These are phyloP conservation scores for Amanita thiersii DNA, from an alignment of 768 basidiomycete genomes.

Conservation along the genomic window DNA sequence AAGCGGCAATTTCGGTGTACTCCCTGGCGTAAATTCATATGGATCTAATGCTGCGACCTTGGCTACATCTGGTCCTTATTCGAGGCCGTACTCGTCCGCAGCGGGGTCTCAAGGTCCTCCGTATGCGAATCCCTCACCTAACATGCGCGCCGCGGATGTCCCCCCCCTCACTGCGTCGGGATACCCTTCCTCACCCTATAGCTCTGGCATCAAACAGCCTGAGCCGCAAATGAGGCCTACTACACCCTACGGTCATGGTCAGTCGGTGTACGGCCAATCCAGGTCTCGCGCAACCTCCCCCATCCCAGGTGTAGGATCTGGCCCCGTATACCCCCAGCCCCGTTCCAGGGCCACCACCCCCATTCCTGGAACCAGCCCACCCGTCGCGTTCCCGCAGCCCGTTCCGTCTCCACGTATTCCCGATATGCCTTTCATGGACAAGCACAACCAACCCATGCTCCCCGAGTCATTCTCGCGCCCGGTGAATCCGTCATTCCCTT, in stretches of 20 bases:
- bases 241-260: conserved; percentile 47
- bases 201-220: conserved; percentile 15
- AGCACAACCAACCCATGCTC: conserved; percentile 39
- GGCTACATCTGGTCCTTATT: conserved; percentile 13
- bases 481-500: conserved; percentile 58
- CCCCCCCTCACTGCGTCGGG: conserved; percentile 19
- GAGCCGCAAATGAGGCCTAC: conserved; percentile 31
- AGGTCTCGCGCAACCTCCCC: conserved; percentile 45
- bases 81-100: conserved; percentile 16
- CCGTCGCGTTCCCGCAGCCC: conserved; percentile 14
- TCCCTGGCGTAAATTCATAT: conserved; percentile 15
- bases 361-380: conserved; percentile 25
- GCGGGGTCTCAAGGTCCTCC: conserved; percentile 23
- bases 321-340: conserved; percentile 30
- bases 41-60: conserved; percentile 22
- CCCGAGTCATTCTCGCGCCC: conserved; percentile 74
- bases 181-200: conserved; percentile 24
- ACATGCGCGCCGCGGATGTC: conserved; percentile 37
- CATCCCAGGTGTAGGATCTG: conserved; percentile 37
- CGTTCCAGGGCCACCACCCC: conserved; percentile 28
- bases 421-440: conserved; percentile 19
- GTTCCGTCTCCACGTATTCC: conserved; percentile 14
- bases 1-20: conserved; percentile 29
- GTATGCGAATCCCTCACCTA: conserved; percentile 36
- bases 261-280: conserved; percentile 45